phyloP scores from a whole-genome alignment of 306 rosid species.

The Vigna unguiculata region DNA sequence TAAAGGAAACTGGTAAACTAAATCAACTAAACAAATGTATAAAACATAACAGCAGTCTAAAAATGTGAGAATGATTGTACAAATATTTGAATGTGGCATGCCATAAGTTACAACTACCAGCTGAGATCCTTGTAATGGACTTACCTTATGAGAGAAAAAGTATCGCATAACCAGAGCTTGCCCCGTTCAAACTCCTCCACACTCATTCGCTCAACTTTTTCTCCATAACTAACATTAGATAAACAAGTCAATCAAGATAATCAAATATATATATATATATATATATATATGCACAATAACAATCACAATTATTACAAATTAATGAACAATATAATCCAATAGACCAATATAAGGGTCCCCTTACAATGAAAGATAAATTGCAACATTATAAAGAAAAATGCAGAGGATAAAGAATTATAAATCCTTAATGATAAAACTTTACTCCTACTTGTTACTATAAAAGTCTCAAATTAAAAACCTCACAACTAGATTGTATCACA shows the following conservation, averaged over 20 bases:
- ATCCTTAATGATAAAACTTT: not conserved
- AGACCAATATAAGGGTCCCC: conserved; percentile 4
- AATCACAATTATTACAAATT: conserved; percentile 6
- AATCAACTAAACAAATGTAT: conserved; percentile 4
- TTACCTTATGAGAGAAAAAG: conserved; percentile 86
- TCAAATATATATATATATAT: no score
- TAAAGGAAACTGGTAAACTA: conserved; percentile 6
- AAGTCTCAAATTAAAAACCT: no score
- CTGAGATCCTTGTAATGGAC: conserved; percentile 34
- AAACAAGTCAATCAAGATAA: conserved; percentile 45
- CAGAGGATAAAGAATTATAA: conserved; percentile 9
- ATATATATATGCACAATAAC: conserved; percentile 37
- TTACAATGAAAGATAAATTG: conserved; percentile 24
- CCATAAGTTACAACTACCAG: conserved; percentile 13
- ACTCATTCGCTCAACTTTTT: conserved; percentile 68
- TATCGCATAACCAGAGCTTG: conserved; percentile 78
- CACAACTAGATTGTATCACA: no score
- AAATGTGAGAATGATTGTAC: not conserved
- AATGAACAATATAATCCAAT: conserved; percentile 35
- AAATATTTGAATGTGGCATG: conserved; percentile 26
- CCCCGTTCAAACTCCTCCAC: conserved; percentile 76
- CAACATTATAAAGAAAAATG: conserved; percentile 22
- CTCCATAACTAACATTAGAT: conserved; percentile 63
- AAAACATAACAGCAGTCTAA: conserved; percentile 10
- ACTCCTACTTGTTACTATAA: no score